A percentile compares a stretch with the other conserved stretches of the same genome.
phyloP scores from a whole-genome alignment of 2,329 filamentous ascomycete genomes.

The Phyllosticta capitalensis region DNA sequence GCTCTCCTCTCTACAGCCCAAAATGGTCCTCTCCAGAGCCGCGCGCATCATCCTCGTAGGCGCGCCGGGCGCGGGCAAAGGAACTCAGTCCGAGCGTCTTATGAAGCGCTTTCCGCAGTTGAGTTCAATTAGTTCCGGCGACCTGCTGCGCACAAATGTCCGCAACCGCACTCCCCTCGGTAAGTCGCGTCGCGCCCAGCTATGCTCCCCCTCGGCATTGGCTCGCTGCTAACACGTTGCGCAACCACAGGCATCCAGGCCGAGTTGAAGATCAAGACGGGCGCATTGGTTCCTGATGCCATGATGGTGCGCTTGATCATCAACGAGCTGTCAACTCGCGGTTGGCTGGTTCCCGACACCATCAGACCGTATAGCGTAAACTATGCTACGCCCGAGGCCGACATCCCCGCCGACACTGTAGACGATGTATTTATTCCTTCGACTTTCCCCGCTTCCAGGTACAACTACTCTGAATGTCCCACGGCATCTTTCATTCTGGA shows the following conservation, averaged over 20 bases:
- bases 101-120: slow-evolving; percentile 81
- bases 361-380: slow-evolving; percentile 39
- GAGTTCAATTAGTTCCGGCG: slow-evolving; percentile 85
- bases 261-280: slow-evolving; percentile 76
- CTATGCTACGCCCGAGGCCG: slow-evolving; percentile 22
- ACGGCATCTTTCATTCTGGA: slow-evolving; percentile 88
- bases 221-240: neutral
- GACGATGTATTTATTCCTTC: slow-evolving; percentile 35
- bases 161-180: slow-evolving; percentile 77
- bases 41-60: slow-evolving; percentile 92
- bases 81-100: slow-evolving; percentile 85
- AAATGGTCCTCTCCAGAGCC: slow-evolving; percentile 45
- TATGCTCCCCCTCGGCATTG: neutral
- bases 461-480: slow-evolving; percentile 54
- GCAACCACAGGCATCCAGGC: slow-evolving; percentile 67
- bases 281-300: slow-evolving; percentile 81
- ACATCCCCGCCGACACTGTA: slow-evolving; percentile 20
- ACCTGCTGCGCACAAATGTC: slow-evolving; percentile 87
- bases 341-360: slow-evolving; percentile 59
- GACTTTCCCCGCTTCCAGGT: slow-evolving; percentile 26
- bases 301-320: slow-evolving; percentile 89
- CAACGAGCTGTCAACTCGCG: slow-evolving; percentile 73
- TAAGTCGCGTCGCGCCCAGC: slow-evolving; percentile 33
- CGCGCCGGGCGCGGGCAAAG: slow-evolving; percentile 94
- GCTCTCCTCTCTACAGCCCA: neutral